Conservation (phyloP, 805 yeast species). For the Geotrichum ghanense region DNA sequence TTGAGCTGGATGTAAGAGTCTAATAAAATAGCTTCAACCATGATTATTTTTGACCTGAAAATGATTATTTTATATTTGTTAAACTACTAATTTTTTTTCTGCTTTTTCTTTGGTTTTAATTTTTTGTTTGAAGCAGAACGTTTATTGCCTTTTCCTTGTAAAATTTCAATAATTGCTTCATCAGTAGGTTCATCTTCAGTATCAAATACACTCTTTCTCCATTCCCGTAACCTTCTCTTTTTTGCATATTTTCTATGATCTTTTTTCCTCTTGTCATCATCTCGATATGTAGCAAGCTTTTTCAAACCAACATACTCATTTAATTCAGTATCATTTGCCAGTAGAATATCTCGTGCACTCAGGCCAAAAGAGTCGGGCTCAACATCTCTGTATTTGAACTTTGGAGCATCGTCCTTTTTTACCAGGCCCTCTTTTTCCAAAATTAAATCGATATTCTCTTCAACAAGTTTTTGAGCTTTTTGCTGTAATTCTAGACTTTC, state of each 20-base stretch:
- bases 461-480: slow-evolving; percentile 70
- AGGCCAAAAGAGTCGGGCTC: slow-evolving; percentile 91
- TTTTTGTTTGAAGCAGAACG: not conserved
- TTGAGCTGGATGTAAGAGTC: too few species aligned
- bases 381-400: slow-evolving; percentile 83
- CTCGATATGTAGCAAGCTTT: slow-evolving; percentile 87
- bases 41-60: too few species aligned
- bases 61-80: too few species aligned
- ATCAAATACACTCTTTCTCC: slow-evolving; percentile 79
- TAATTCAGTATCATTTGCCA: slow-evolving; percentile 80
- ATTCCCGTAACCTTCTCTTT: slow-evolving; percentile 69
- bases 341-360: slow-evolving; percentile 70
- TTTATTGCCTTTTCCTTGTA: slow-evolving; percentile 3
- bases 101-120: not conserved
- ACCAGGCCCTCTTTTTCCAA: slow-evolving; percentile 22
- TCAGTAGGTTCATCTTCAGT: slow-evolving; percentile 35
- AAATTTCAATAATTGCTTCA: slow-evolving; percentile 11
- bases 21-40: too few species aligned
- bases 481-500: slow-evolving; percentile 50
- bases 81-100: not conserved
- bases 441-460: slow-evolving; percentile 52
- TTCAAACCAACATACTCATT: slow-evolving; percentile 81
- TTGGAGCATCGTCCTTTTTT: slow-evolving; percentile 34
- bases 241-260: slow-evolving; percentile 81
- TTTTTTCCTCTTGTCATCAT: slow-evolving; percentile 54